Base-by-base conservation (phyloP, 2,329 filamentous ascomycete genomes). In the Pseudonectria foliicola region DNA sequence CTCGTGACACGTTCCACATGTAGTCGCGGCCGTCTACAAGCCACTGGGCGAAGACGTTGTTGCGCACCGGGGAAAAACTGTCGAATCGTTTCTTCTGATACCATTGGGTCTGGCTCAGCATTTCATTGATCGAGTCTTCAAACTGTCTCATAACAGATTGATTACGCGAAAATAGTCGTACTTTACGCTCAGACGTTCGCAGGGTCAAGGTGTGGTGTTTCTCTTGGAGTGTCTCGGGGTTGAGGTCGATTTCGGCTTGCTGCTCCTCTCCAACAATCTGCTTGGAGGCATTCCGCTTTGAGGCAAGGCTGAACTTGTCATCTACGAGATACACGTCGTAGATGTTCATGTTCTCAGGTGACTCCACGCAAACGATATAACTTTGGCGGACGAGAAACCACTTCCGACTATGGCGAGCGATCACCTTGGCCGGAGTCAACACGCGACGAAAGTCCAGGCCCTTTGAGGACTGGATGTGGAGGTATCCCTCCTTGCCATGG, bases 241-340 rank as follows among this genome's bases (percentile, higher is more conserved):
- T 62, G 31, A 67, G 44, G 31, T 69, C 66, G 16, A 67, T 60
- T 33, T 65, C 61, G n/a, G 51, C 44, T 35, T 62, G 77, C 46
- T 81, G 78, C 14, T 82, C 77, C 48, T 81, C 72, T 25, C 82
- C 59, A 15, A 59, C 61, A 11, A 75, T 65, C 34, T 71, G 65
- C 46, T 66, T 70, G 12, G 73, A 56, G 41, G 73, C 71, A 47
- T 64, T 71, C 46, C 75, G 77, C 61, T 88, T 88, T 36, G 84
- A 78, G 43, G 88, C 80, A 32, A 95, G 80, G 34, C 75, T 71
- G 62, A 98, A 98, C 50, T 85, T 82, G 2, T 84, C 74, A 55
- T 98, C 92, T 16, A 96, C 85, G n/a, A 98, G 72, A 59, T 95
- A 96, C 14, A 98, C 92, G 62, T 98, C 93, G 57, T 95, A 95